Evolutionary conservation across 2,329 filamentous ascomycete species (phyloP).

Genomic region (Alternaria postmessia): DNA sequence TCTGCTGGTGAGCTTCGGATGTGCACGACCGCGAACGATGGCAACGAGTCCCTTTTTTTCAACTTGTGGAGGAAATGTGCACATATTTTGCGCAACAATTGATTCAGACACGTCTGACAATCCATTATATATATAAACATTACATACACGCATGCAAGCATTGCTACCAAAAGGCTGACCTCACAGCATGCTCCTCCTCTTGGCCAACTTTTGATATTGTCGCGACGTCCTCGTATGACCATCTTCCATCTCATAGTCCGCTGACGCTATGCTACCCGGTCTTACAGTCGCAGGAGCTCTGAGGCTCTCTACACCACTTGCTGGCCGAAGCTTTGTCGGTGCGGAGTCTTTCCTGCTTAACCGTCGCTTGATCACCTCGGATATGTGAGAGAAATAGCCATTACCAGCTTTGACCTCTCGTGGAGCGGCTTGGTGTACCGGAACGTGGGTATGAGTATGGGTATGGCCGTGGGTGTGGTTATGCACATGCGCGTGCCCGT

Average conservation of each 20-base stretch:
- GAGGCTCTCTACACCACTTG: constrained; percentile 29
- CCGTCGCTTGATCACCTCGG: constrained; percentile 11
- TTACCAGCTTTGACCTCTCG: neutral
- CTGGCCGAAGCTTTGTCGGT: constrained; percentile 26
- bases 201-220: constrained; percentile 47
- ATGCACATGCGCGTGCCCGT: constrained; percentile 22
- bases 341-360: constrained; percentile 23
- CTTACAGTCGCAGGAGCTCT: constrained; percentile 20
- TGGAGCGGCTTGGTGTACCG: constrained; percentile 1
- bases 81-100: neutral
- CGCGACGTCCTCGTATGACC: constrained; percentile 43
- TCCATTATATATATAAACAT: constrained; percentile 4
- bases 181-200: constrained; percentile 49
- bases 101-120: neutral
- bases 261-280: constrained; percentile 31
- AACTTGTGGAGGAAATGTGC: too few species aligned
- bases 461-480: constrained; percentile 17
- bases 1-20: too few species aligned
- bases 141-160: neutral
- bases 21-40: too few species aligned
- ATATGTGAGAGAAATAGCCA: constrained; percentile 10
- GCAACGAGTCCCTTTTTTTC: too few species aligned
- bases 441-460: constrained; percentile 14
- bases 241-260: constrained; percentile 46
- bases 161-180: neutral